These are phyloP conservation scores for Podaxis mareebaensis DNA, from an alignment of 768 basidiomycete genomes.

Conservation along the genomic window DNA sequence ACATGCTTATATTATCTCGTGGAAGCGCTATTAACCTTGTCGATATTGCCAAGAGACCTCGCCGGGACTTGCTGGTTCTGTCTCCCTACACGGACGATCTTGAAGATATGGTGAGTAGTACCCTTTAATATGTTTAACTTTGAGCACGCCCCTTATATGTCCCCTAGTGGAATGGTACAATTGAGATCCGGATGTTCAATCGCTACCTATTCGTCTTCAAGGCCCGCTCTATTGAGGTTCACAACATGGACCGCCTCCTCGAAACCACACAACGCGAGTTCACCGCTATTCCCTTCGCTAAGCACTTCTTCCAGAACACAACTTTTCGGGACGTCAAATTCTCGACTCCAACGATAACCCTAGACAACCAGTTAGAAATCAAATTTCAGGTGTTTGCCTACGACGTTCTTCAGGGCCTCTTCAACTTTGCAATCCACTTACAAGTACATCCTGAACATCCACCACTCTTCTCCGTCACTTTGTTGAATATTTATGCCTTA, in stretches of 20 bases:
- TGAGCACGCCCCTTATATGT: background rate
- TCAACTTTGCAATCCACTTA: slow-evolving; percentile 41
- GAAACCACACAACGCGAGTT: slow-evolving; percentile 10
- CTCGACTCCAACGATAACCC: slow-evolving; percentile 23
- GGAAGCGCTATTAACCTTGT: slow-evolving; percentile 14
- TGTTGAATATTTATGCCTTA: slow-evolving; percentile 46
- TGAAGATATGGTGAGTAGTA: slow-evolving; percentile 35
- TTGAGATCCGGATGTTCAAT: slow-evolving; percentile 46
- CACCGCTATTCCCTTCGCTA: slow-evolving; percentile 15
- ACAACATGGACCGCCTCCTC: slow-evolving; percentile 26
- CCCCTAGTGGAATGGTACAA: slow-evolving; percentile 40
- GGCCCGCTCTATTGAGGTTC: slow-evolving; percentile 49
- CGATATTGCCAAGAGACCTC: slow-evolving; percentile 6
- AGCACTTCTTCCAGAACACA: slow-evolving; percentile 27
- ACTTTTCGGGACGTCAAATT: slow-evolving; percentile 48
- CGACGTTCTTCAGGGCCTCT: slow-evolving; percentile 50
- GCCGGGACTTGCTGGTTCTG: slow-evolving; percentile 6
- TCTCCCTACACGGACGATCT: slow-evolving; percentile 27
- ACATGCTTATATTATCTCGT: slow-evolving; percentile 15
- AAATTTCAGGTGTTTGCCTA: slow-evolving; percentile 40
- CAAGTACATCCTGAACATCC: slow-evolving; percentile 18
- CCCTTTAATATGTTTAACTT: background rate
- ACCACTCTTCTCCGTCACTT: slow-evolving; percentile 32
- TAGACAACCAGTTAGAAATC: slow-evolving; percentile 20
- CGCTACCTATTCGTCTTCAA: slow-evolving; percentile 54